These are phyloP conservation scores for Zygnema circumcarinatum DNA, from an alignment of 139 green algal species.

Conservation along the genomic window DNA sequence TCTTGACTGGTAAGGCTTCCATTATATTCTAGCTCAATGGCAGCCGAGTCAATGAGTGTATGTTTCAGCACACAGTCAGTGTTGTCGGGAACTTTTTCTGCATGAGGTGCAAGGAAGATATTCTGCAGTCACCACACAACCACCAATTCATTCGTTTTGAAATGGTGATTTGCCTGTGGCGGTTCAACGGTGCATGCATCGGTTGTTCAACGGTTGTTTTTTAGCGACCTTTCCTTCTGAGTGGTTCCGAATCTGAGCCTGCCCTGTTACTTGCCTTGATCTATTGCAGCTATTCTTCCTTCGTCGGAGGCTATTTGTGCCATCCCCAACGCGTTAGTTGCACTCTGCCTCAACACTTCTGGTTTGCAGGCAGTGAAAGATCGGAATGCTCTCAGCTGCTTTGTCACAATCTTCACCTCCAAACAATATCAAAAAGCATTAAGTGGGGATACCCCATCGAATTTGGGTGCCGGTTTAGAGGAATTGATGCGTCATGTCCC, in stretches of 20 bases:
- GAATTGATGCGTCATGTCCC: slow-evolving; percentile 90
- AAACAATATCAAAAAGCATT: slow-evolving; percentile 67
- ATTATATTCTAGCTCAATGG: background rate
- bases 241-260: too few species aligned
- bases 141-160: too few species aligned
- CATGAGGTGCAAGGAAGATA: too few species aligned
- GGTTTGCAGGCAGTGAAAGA: slow-evolving; percentile 79
- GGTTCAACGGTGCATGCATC: too few species aligned
- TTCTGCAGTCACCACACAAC: too few species aligned
- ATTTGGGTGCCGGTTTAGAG: slow-evolving; percentile 84
- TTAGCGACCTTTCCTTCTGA: too few species aligned
- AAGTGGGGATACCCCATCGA: slow-evolving; percentile 76
- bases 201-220: too few species aligned
- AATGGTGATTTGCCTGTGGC: too few species aligned
- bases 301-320: slow-evolving; percentile 77
- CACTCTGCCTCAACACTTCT: slow-evolving; percentile 84
- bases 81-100: too few species aligned
- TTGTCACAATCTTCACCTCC: slow-evolving; percentile 83
- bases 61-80: too few species aligned
- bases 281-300: slow-evolving; percentile 40
- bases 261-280: too few species aligned
- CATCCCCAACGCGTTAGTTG: slow-evolving; percentile 82
- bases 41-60: too few species aligned
- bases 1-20: slow-evolving; percentile 34
- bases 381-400: slow-evolving; percentile 68